phyloP scores from a whole-genome alignment of 2,329 filamentous ascomycete genomes.

The Botrytis tulipae region DNA sequence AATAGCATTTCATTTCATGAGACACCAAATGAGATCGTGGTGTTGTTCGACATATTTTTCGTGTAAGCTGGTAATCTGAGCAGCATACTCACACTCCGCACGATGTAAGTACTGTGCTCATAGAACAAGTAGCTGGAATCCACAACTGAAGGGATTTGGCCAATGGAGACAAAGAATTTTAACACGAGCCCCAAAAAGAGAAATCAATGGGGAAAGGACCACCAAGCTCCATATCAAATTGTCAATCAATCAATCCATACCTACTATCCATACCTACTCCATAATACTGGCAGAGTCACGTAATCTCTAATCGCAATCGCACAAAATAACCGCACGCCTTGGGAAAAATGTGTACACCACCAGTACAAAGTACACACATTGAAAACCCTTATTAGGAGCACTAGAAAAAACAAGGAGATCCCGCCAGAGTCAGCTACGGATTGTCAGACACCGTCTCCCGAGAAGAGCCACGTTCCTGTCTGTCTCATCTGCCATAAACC shows the following conservation, averaged over 20 bases:
- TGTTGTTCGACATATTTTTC: neutral
- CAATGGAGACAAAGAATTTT: neutral
- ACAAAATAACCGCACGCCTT: neutral
- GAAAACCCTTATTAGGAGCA: neutral
- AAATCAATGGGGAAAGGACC: neutral
- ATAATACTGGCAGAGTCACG: neutral
- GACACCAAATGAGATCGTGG: neutral
- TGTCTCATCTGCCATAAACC: conserved; percentile 12
- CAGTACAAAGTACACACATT: neutral
- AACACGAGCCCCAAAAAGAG: neutral
- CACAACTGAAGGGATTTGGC: neutral
- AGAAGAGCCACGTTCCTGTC: conserved; percentile 14
- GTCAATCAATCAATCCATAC: neutral
- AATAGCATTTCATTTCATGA: neutral
- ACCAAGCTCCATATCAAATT: neutral
- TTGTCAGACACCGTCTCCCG: neutral
- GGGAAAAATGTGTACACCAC: neutral
- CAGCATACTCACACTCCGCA: neutral
- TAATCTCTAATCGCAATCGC: conserved; percentile 1
- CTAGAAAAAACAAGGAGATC: neutral
- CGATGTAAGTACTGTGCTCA: neutral
- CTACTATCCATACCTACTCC: too few species aligned
- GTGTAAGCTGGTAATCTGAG: neutral
- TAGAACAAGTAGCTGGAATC: neutral
- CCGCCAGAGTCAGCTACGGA: neutral